These are phyloP conservation scores for Saccharomyces hybrid DNA, from an alignment of 1,139 yeast genomes.

Conservation along the genomic window DNA sequence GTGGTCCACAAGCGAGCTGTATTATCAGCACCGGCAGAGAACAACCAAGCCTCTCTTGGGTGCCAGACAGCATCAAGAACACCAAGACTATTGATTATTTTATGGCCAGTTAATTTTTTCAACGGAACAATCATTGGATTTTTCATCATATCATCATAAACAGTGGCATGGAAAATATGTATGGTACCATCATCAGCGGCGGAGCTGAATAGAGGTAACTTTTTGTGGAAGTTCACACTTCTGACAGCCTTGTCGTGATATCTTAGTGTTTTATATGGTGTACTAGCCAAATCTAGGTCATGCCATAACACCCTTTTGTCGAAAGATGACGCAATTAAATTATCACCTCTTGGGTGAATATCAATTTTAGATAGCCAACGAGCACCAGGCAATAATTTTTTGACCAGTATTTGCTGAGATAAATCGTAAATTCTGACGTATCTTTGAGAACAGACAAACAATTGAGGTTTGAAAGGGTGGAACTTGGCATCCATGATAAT, in stretches of 20 bases:
- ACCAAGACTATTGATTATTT: constrained; percentile 70
- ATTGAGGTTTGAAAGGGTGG: constrained; percentile 93
- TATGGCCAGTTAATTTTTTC: constrained; percentile 92
- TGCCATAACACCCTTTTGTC: constrained; percentile 97
- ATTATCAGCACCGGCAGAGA: constrained; percentile 97
- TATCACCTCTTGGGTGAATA: constrained; percentile 95
- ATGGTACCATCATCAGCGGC: constrained; percentile 95
- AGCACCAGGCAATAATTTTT: constrained; percentile 90
- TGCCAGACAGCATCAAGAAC: constrained; percentile 93
- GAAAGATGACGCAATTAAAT: constrained; percentile 82
- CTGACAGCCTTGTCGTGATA: constrained; percentile 95
- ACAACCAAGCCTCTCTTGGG: constrained; percentile 97
- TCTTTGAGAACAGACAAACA: constrained; percentile 91
- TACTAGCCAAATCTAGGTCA: constrained; percentile 78
- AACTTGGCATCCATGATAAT: constrained; percentile 92
- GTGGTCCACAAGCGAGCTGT: constrained; percentile 97
- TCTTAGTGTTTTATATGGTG: constrained; percentile 92
- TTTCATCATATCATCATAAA: constrained; percentile 91
- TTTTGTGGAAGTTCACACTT: constrained; percentile 78
- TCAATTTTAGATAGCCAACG: constrained; percentile 89
- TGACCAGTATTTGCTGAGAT: constrained; percentile 73
- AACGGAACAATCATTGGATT: constrained; percentile 94
- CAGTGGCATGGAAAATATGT: constrained; percentile 95
- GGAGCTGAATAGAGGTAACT: constrained; percentile 85
- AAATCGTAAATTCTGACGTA: constrained; percentile 85